These are phyloP conservation scores for Gloeopeniophorella convolvens DNA, from an alignment of 768 basidiomycete genomes.

Conservation along the genomic window DNA sequence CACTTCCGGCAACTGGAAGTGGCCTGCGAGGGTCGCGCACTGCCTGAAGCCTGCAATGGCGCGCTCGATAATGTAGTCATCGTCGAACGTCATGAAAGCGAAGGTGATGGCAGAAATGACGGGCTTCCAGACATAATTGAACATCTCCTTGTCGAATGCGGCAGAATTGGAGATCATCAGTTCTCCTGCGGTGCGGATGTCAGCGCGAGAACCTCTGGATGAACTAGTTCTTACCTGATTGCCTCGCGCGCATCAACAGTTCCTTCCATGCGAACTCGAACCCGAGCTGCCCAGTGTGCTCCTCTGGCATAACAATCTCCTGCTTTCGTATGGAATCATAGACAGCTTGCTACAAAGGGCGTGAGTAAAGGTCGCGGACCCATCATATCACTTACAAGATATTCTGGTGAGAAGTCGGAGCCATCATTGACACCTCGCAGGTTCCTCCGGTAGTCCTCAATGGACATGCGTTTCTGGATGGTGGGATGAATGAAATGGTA, in stretches of 20 bases:
- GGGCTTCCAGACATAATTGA: slow-evolving; percentile 88
- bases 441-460: slow-evolving; percentile 91
- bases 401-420: slow-evolving; percentile 76
- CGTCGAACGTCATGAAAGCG: slow-evolving; percentile 93
- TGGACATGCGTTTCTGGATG: slow-evolving; percentile 85
- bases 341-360: slow-evolving; percentile 58
- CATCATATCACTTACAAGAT: slow-evolving; percentile 50
- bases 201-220: background rate
- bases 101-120: slow-evolving; percentile 92
- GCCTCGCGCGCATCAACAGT: slow-evolving; percentile 71
- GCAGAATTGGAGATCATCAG: slow-evolving; percentile 75
- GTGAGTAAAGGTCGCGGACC: background rate
- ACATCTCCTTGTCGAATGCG: slow-evolving; percentile 87
- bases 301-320: slow-evolving; percentile 97
- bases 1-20: slow-evolving; percentile 86
- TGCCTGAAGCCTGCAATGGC: slow-evolving; percentile 96
- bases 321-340: slow-evolving; percentile 92
- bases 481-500: slow-evolving; percentile 3
- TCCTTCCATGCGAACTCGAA: slow-evolving; percentile 99
- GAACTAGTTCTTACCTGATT: slow-evolving; percentile 54
- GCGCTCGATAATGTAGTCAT: slow-evolving; percentile 93
- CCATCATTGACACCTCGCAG: slow-evolving; percentile 88
- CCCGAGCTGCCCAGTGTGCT: slow-evolving; percentile 92
- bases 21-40: slow-evolving; percentile 87
- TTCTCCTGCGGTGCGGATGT: slow-evolving; percentile 35